These are phyloP conservation scores for Fraxinus ornus DNA, from an alignment of 305 asterid genomes.

Conservation along the genomic window DNA sequence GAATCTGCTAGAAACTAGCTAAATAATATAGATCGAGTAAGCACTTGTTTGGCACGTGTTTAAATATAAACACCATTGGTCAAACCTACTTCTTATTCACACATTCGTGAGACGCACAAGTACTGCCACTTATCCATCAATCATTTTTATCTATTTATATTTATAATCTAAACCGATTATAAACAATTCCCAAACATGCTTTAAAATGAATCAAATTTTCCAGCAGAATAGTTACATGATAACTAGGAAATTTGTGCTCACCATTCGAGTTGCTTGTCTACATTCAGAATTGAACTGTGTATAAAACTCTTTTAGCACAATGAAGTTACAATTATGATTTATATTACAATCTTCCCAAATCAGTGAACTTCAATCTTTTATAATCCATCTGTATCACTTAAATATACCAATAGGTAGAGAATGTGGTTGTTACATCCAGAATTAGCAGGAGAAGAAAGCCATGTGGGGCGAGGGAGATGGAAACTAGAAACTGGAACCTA, in stretches of 20 bases:
- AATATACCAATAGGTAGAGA: not conserved
- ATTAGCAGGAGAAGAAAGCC: not conserved
- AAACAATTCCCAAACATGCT: not conserved
- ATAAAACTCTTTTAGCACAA: not conserved
- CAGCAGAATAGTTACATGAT: not conserved
- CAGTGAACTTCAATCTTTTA: not conserved
- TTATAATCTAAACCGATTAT: not conserved
- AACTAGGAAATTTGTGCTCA: not conserved
- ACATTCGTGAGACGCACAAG: not conserved
- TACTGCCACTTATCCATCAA: not conserved
- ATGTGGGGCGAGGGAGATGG: not conserved
- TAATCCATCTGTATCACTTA: not conserved
- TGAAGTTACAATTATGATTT: not conserved
- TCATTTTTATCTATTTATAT: not conserved
- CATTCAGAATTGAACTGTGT: not conserved
- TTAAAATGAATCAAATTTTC: not conserved
- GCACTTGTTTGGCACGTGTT: not conserved
- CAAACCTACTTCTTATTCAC: not conserved
- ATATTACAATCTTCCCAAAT: not conserved
- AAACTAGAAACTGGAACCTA: not conserved
- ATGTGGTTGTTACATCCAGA: not conserved
- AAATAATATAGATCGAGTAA: conserved; percentile 8
- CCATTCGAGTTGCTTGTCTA: not conserved
- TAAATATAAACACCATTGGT: not conserved
- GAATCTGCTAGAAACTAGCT: not conserved